Percentiles rank a stretch among this genome's conserved stretches.
Conservation (phyloP, 2,329 filamentous ascomycete species). For the Oidium heveae region DNA sequence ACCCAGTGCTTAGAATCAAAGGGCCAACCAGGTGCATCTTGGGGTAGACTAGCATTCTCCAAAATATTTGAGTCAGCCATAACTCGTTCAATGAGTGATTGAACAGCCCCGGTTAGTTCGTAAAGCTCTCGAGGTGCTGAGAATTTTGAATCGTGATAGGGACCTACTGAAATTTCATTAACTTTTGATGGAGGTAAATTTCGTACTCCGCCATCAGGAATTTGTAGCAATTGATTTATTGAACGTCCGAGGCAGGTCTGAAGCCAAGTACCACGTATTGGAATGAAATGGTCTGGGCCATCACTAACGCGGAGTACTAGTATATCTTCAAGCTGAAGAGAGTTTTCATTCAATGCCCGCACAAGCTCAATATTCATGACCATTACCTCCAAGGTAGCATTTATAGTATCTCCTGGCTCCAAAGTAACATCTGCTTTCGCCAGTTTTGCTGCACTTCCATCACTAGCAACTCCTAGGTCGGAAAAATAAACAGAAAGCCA, state of each 20-base stretch:
- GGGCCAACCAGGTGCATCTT: slow-evolving; percentile 31
- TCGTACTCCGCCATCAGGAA: slow-evolving; percentile 64
- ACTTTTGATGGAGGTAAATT: slow-evolving; percentile 15
- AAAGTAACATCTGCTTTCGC: slow-evolving; percentile 28
- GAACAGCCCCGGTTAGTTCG: slow-evolving; percentile 60
- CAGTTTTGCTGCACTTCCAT: slow-evolving; percentile 4
- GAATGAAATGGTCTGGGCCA: slow-evolving; percentile 80
- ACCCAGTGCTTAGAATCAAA: slow-evolving; percentile 18
- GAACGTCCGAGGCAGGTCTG: slow-evolving; percentile 64
- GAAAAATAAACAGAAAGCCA: slow-evolving; percentile 54
- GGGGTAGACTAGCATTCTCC: slow-evolving; percentile 24
- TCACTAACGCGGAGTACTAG: slow-evolving; percentile 61
- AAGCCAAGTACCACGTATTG: slow-evolving; percentile 52
- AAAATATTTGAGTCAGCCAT: slow-evolving; percentile 38
- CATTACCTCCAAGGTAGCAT: slow-evolving; percentile 39
- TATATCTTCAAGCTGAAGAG: slow-evolving; percentile 51
- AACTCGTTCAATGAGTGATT: slow-evolving; percentile 27
- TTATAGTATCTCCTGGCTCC: slow-evolving; percentile 62
- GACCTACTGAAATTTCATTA: slow-evolving; percentile 13
- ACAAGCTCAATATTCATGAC: slow-evolving; percentile 39
- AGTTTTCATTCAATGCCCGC: slow-evolving; percentile 44
- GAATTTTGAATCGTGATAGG: slow-evolving; percentile 34
- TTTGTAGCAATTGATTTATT: slow-evolving; percentile 65
- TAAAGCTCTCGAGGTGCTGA: slow-evolving; percentile 79
- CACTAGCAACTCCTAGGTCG: slow-evolving; percentile 19